Evolutionary conservation across 495 filamentous ascomycete species (phyloP), one percentile per base, ranked within the genome.

Genomic region (Penicillium herquei): DNA sequence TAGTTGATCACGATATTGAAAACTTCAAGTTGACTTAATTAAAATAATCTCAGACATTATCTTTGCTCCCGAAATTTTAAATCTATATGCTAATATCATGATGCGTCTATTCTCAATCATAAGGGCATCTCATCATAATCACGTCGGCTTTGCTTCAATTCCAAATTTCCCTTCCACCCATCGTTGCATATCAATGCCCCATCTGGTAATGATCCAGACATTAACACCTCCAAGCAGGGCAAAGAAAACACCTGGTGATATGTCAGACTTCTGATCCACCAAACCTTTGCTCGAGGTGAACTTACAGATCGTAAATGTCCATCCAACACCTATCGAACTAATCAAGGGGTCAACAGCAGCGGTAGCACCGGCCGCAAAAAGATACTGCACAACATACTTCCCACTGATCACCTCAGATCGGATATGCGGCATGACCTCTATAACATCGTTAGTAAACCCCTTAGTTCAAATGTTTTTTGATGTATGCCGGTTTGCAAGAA

Each of bases 381-480:
- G 66, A 69, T 90, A 90, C 47, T 87, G 80, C 18, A 88, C 73
- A 56, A 87, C 79, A 63, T 89, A 91, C 63, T 90, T 91, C 1
- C 85, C 87, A 8, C 84, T 81, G 57, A 89, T 84, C 6, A 91
- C 87, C 65, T 90, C 87, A 0, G 81, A 79, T 7, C 82, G 79
- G 14, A 79, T 67, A 7, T 72, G 70, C 1, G 74, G 74, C 44
- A 73, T 65, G 3, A 68, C 72, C 57, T 78, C 75, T 77, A 42
- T 12, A 46, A 32, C 14, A 17, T 41, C 9, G 45, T 16, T 44
- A 41, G 26, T 31, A 45, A 34, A 26, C 4, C 21, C 21, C 21
- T 26, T 1, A 26, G n/a, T n/a, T n/a, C n/a, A n/a, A n/a, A n/a
- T n/a, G n/a, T n/a, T n/a, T 26, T 26, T 26, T 26, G 4, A 26